A percentile compares a stretch with the other conserved stretches of the same genome.
phyloP scores from a whole-genome alignment of 2,329 filamentous ascomycete genomes.

The Clonostachys rhizophaga region DNA sequence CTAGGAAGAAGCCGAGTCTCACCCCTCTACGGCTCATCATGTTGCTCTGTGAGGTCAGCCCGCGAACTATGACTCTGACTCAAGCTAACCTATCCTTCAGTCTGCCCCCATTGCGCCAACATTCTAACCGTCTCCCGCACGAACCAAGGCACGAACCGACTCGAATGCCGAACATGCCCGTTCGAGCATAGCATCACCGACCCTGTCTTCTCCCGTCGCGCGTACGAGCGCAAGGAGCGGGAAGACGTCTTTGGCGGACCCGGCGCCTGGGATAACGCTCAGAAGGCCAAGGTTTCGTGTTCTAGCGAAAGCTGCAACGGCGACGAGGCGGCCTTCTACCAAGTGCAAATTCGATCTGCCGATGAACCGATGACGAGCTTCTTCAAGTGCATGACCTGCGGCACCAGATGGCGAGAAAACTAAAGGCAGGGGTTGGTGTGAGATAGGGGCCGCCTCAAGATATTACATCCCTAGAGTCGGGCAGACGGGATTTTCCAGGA shows the following conservation, averaged over 20 bases:
- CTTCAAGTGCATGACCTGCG: slow-evolving; percentile 75
- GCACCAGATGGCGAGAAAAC: slow-evolving; percentile 63
- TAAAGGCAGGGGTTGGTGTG: slow-evolving; percentile 19
- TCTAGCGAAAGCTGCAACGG: slow-evolving; percentile 76
- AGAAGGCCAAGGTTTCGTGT: slow-evolving; percentile 81
- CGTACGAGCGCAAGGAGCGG: slow-evolving; percentile 80
- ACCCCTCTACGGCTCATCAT: slow-evolving; percentile 31
- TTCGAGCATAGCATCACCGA: slow-evolving; percentile 82
- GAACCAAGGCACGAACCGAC: slow-evolving; percentile 64
- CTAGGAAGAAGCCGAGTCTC: neutral
- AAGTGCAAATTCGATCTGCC: slow-evolving; percentile 95
- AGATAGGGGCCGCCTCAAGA: too few relatives aligned
- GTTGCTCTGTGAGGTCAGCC: slow-evolving; percentile 55
- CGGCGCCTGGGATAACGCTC: slow-evolving; percentile 85
- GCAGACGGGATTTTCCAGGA: too few relatives aligned
- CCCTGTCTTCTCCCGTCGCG: slow-evolving; percentile 76
- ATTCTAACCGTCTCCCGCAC: slow-evolving; percentile 69
- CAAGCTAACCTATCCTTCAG: slow-evolving; percentile 27
- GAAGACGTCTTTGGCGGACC: slow-evolving; percentile 88
- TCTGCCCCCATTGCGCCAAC: slow-evolving; percentile 82
- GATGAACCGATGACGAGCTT: slow-evolving; percentile 99
- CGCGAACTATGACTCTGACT: slow-evolving; percentile 5
- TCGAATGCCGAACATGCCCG: slow-evolving; percentile 93
- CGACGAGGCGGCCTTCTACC: slow-evolving; percentile 85
- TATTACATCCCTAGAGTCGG: too few relatives aligned